phyloP scores from a whole-genome alignment of 2,329 filamentous ascomycete species.

The Sclerotinia glacialis region DNA sequence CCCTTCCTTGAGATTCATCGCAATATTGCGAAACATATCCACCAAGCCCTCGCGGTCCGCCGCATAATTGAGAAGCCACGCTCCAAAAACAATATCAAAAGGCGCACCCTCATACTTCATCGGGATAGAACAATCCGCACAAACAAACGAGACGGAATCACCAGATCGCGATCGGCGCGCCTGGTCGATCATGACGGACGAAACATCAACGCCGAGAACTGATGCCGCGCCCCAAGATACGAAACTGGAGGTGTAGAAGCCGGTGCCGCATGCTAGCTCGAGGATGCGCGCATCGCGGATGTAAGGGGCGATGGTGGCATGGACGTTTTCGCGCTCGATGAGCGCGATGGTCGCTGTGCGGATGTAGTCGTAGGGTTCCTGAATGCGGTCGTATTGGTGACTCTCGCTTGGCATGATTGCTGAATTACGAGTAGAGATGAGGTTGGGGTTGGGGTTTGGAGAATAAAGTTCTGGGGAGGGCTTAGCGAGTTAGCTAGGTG shows the following conservation, averaged over 20 bases:
- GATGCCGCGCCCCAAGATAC: constrained; percentile 40
- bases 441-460: not conserved
- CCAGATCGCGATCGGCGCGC: constrained; percentile 25
- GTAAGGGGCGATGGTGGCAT: constrained; percentile 27
- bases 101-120: constrained; percentile 30
- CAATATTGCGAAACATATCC: constrained; percentile 41
- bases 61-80: constrained; percentile 44
- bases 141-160: constrained; percentile 25
- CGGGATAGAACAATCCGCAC: constrained; percentile 38
- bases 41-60: constrained; percentile 34
- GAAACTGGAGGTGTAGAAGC: constrained; percentile 40
- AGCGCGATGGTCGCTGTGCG: constrained; percentile 28
- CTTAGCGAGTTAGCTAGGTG: too few species aligned
- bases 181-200: constrained; percentile 39
- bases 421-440: not conserved
- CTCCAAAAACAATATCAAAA: constrained; percentile 42
- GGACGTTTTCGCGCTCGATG: constrained; percentile 31
- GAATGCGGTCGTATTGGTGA: constrained; percentile 31
- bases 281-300: constrained; percentile 37
- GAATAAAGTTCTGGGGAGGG: not conserved
- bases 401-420: constrained; percentile 24
- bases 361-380: constrained; percentile 30
- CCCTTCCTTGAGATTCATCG: constrained; percentile 40
- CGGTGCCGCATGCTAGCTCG: constrained; percentile 43
- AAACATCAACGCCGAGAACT: constrained; percentile 42